Evolutionary conservation across 345 rosid genomes (phyloP).

Genomic region (Pugionium dolabratum): DNA sequence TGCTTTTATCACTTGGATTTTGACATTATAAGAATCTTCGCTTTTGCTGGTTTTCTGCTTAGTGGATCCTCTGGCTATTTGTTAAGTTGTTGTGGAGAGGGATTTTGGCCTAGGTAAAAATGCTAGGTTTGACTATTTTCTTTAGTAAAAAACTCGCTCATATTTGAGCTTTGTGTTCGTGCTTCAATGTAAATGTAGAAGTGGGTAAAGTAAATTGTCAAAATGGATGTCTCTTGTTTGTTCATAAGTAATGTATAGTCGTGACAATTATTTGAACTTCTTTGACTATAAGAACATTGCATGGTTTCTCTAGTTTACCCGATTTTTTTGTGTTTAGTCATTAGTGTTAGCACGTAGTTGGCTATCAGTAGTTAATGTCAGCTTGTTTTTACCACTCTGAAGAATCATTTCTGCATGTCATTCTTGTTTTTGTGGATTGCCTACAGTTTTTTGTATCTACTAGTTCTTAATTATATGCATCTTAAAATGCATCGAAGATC

Average conservation of each 20-base stretch:
- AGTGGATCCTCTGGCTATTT: no score
- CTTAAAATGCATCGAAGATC: not conserved
- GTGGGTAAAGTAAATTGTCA: not conserved
- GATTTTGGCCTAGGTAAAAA: no score
- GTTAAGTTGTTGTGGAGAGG: no score
- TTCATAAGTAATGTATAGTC: not conserved
- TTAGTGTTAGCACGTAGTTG: not conserved
- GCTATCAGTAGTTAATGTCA: no score
- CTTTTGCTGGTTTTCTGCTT: no score
- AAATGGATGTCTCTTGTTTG: slow-evolving; percentile 5
- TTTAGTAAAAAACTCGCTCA: not conserved
- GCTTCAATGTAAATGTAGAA: not conserved
- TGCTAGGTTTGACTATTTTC: no score
- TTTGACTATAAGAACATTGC: not conserved
- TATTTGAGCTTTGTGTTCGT: slow-evolving; percentile 3
- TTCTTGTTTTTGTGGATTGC: not conserved
- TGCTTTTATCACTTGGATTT: not conserved
- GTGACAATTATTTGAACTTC: not conserved
- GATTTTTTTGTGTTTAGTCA: not conserved
- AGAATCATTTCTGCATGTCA: not conserved
- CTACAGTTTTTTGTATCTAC: not conserved
- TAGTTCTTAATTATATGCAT: not conserved
- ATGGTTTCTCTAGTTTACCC: not conserved
- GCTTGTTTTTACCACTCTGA: no score
- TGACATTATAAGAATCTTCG: no score